phyloP scores from a whole-genome alignment of 2,329 filamentous ascomycete species.

The Penicillium concentricum region DNA sequence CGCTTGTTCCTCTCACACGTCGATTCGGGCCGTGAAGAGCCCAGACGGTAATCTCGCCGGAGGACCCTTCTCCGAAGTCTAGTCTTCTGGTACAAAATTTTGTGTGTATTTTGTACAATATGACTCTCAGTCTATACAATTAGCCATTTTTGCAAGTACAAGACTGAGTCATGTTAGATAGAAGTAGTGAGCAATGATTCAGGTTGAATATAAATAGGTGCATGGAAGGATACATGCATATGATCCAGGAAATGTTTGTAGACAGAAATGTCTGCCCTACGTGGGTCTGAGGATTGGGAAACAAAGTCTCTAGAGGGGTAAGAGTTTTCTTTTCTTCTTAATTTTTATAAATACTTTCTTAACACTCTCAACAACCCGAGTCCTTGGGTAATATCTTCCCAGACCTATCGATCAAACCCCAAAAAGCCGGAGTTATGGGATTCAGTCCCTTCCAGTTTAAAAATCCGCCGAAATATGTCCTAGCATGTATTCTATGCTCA shows the following conservation, averaged over 20 bases:
- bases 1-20: not conserved
- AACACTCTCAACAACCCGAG: too few relatives aligned
- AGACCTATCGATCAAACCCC: not conserved
- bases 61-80: not conserved
- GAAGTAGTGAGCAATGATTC: not conserved
- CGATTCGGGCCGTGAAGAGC: not conserved
- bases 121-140: not conserved
- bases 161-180: not conserved
- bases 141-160: not conserved
- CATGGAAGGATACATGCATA: not conserved
- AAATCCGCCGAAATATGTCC: slow-evolving; percentile 6
- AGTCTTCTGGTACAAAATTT: not conserved
- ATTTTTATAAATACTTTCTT: not conserved
- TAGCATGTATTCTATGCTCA: slow-evolving; percentile 11
- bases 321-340: not conserved
- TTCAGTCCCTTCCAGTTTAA: not conserved
- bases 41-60: not conserved
- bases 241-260: not conserved
- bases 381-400: not conserved
- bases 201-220: not conserved
- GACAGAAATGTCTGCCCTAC: not conserved
- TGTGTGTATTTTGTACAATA: not conserved
- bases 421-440: not conserved
- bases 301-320: not conserved
- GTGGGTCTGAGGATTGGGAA: not conserved